Base-by-base conservation (phyloP, 73 alveolate species). In the Symbiodinium pilosum region DNA sequence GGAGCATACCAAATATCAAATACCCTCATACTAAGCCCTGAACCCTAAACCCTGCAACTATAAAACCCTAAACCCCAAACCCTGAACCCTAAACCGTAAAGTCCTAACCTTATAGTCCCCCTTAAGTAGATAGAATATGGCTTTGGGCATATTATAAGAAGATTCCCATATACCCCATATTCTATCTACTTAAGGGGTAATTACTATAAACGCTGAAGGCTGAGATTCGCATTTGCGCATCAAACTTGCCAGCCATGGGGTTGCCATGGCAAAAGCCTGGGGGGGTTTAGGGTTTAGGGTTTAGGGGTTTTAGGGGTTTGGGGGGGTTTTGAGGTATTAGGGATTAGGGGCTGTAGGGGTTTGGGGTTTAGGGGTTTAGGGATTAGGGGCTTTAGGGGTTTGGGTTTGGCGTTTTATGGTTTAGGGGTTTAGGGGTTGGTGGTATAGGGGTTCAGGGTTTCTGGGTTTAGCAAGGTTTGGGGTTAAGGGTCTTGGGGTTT, bases 231-330 rank as follows among this genome's bases (percentile, higher is more conserved):
- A 86, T 86, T 44, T 86, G 52, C 24, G 59, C 68, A 52, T 86
- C 93, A 8, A 86, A 86, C 93, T 86, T 86, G 38, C 93, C 83
- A 14, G 93, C 93, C 93, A 86, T 44, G 77, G 93, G 75, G 26
- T 86, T 86, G 38, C 93, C 93, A 86, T 43, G 83, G 93, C 16
- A 32, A 36, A 64, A 64, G 36, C 77, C 28, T 64, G 32, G 77
- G 77, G 0, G 36, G 36, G 77, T 64, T 0, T 2, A 18, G 1
- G 77, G 41, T 0, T 64, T 24, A 21, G 30, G 77, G 7, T 64
- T 0, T 6, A 12, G 71, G 32, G 71, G 71, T 30, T 30, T 54
- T 54, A 30, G 26, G 16, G 3, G 26, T 54, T 54, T 21, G 4
- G 26, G 71, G 18, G 64, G 64, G n/a, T n/a, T n/a, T 47, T 47